Evolutionary conservation across 1,284 basidiomycete genomes (phyloP), one percentile per base, ranked within the genome.

Genomic region (Leucoagaricus sp.): DNA sequence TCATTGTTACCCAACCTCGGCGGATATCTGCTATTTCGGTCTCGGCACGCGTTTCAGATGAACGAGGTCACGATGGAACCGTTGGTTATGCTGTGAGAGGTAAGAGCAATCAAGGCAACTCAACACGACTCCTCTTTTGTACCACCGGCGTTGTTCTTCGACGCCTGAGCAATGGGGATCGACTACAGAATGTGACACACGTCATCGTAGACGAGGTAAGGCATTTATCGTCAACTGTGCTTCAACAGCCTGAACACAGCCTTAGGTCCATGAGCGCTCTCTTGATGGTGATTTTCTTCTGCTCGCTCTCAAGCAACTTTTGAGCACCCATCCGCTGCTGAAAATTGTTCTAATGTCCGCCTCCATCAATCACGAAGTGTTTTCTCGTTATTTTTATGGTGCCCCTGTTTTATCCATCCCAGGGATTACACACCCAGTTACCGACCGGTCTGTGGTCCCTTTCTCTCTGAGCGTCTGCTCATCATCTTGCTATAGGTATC

Each of bases 41-140:
- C 4, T 92, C 95, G 2, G 80, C 88, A 15, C 87, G 95, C 55
- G 95, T 98, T 13, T 92, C 93, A 5, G 76, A 87, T 38, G 95
- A 98, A 69, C 83, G 94, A 2, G 75, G 89, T 19, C 88, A 95
- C 60, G 91, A 94, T 60, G 87, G 86, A 10, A 89, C 90, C 6
- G 89, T 96, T 21, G 93, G 94, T 1, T 97, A 97, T 65, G 86
- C 89, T 1, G 95, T 97, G 59, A 84, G 94, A 53, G 95, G 96
- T n/a, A 94, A 97, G 72, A 85, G 84, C 31, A 90, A 85, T 58
- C 82, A 87, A 26, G 76, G 75, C 5, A 75, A 77, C 19, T 79
- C 80, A 33, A 94, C 92, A 1, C 88, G 91, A 62, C 72, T 97
- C 6, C 74, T 96, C 15, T 98, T 97, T 67, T 94, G 94, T 65